These are phyloP conservation scores for Tetrapyrgos nigripes DNA, from an alignment of 1,284 basidiomycete species.

Conservation along the genomic window DNA sequence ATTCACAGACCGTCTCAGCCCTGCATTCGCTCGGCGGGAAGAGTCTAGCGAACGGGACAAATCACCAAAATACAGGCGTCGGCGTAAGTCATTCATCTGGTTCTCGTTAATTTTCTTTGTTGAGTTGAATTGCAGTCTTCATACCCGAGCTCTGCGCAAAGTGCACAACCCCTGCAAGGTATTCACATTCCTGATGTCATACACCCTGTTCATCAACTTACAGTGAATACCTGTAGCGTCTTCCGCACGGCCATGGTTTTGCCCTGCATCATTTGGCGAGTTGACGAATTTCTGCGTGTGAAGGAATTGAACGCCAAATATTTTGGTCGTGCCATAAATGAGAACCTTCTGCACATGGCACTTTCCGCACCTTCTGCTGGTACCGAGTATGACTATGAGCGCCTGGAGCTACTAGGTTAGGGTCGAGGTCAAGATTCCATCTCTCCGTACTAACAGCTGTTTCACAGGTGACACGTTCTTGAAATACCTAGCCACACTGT, in stretches of 20 bases:
- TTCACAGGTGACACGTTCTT: constrained; percentile 77
- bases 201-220: too few species aligned
- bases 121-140: constrained; percentile 57
- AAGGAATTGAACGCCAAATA: constrained; percentile 78
- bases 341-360: constrained; percentile 66
- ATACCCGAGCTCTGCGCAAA: constrained; percentile 80
- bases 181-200: constrained; percentile 14
- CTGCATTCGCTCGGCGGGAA: constrained; percentile 38
- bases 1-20: constrained; percentile 62
- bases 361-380: constrained; percentile 71
- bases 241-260: constrained; percentile 70
- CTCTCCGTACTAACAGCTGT: constrained; percentile 15
- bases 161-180: constrained; percentile 79
- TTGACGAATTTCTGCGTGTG: constrained; percentile 75
- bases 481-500: constrained; percentile 77
- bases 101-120: too few species aligned
- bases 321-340: constrained; percentile 66
- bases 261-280: constrained; percentile 71
- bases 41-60: constrained; percentile 39
- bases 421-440: constrained; percentile 10
- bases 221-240: too few species aligned
- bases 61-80: constrained; percentile 28
- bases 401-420: constrained; percentile 79
- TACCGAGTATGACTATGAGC: constrained; percentile 78
- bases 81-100: constrained; percentile 17